These are phyloP conservation scores for Hyphodiscus hymeniophilus DNA, from an alignment of 495 filamentous ascomycete genomes.

Conservation along the genomic window DNA sequence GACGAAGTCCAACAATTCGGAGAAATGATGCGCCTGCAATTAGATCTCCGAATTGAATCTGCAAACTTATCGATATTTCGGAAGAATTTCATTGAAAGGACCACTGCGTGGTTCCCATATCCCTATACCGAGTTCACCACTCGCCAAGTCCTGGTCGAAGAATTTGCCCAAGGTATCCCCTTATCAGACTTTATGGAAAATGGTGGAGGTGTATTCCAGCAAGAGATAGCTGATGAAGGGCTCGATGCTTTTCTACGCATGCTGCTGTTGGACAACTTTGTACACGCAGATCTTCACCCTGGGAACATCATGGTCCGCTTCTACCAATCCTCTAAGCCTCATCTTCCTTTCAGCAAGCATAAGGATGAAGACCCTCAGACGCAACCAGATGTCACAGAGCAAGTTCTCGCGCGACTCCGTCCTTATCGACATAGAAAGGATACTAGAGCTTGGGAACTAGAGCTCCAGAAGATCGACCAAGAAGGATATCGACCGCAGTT, in stretches of 20 bases:
- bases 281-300: conserved; percentile 96
- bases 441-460: conserved; percentile 53
- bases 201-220: conserved; percentile 86
- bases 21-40: conserved; percentile 95
- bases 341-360: conserved; percentile 43
- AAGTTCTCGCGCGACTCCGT: conserved; percentile 69
- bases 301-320: conserved; percentile 99
- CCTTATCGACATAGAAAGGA: conserved; percentile 57
- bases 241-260: conserved; percentile 97
- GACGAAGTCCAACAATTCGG: conserved; percentile 93
- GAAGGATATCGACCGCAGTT: conserved; percentile 93
- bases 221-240: conserved; percentile 91
- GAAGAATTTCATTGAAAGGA: conserved; percentile 78
- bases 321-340: conserved; percentile 71
- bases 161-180: conserved; percentile 92
- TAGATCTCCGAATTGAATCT: conserved; percentile 92
- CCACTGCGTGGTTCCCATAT: conserved; percentile 92
- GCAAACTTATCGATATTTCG: conserved; percentile 86
- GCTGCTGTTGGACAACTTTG: conserved; percentile 96
- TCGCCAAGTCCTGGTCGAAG: conserved; percentile 86
- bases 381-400: conserved; percentile 75
- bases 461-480: conserved; percentile 68
- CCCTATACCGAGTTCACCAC: conserved; percentile 89
- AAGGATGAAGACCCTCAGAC: conserved; percentile 42
- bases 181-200: conserved; percentile 81